Evolutionary conservation across 1,139 yeast genomes (phyloP).

Genomic region (Magnusiomyces fungicola): DNA sequence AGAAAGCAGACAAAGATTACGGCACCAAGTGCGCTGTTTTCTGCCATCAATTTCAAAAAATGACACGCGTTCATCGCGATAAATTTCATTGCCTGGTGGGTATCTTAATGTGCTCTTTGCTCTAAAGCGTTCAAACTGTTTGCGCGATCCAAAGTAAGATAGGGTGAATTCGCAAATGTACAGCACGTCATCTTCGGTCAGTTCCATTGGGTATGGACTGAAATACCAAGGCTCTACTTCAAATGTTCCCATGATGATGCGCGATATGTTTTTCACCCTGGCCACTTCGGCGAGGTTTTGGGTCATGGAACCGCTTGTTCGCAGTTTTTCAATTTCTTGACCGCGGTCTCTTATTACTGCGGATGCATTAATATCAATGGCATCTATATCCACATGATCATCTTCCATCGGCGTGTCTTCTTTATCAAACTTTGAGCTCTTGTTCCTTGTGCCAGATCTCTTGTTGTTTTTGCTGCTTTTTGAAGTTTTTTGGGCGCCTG

Average conservation of each 20-base stretch:
- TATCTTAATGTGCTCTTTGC: constrained; percentile 74
- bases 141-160: constrained; percentile 78
- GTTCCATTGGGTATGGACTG: constrained; percentile 91
- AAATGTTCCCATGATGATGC: constrained; percentile 78
- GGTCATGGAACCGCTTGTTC: constrained; percentile 96
- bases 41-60: constrained; percentile 97
- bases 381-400: constrained; percentile 80
- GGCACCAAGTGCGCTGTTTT: constrained; percentile 93
- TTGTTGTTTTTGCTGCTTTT: constrained; percentile 7
- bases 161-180: constrained; percentile 89
- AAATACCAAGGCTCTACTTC: constrained; percentile 98
- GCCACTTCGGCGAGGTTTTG: constrained; percentile 80
- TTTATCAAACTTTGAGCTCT: constrained; percentile 14
- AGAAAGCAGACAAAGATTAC: constrained; percentile 81
- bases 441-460: constrained; percentile 18
- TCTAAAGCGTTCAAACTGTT: constrained; percentile 89
- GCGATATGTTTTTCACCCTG: constrained; percentile 73
- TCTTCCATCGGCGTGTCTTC: constrained; percentile 19
- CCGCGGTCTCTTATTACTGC: constrained; percentile 49
- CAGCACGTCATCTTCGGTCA: constrained; percentile 82
- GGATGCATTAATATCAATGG: constrained; percentile 76
- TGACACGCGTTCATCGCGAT: constrained; percentile 73
- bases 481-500: constrained; percentile 6
- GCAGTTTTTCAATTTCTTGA: constrained; percentile 83
- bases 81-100: constrained; percentile 98